Percentiles rank a stretch among this genome's conserved stretches.
Conservation (phyloP, 139 green algal species). For the Coelastrella sp. region DNA sequence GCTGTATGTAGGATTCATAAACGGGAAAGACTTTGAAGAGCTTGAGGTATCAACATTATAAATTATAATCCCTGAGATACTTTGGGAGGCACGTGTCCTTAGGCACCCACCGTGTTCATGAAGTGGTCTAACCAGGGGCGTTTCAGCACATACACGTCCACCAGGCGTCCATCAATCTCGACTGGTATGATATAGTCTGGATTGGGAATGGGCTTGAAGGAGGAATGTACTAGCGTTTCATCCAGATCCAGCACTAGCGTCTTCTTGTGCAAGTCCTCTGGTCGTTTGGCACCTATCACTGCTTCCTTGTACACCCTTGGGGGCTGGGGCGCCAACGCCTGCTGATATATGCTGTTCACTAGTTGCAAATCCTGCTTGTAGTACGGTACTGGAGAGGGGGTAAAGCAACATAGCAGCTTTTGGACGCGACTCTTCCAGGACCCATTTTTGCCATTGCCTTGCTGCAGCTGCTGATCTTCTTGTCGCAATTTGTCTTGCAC, state of each 20-base stretch:
- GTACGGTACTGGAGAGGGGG: background rate
- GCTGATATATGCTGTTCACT: background rate
- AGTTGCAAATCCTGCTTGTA: slow-evolving; percentile 11
- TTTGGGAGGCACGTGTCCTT: background rate
- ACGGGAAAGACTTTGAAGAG: too few species aligned
- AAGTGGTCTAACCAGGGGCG: slow-evolving; percentile 95
- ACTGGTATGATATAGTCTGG: slow-evolving; percentile 96
- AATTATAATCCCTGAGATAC: too few species aligned
- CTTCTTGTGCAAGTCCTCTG: slow-evolving; percentile 79
- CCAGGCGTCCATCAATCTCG: slow-evolving; percentile 84
- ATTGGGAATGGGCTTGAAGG: slow-evolving; percentile 91
- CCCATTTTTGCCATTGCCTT: background rate
- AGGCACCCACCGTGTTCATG: slow-evolving; percentile 71
- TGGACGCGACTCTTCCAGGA: slow-evolving; percentile 17
- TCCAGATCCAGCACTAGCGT: slow-evolving; percentile 96
- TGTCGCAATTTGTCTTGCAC: background rate
- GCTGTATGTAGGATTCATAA: background rate
- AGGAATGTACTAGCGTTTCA: slow-evolving; percentile 98
- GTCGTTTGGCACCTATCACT: slow-evolving; percentile 49
- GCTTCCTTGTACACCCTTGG: slow-evolving; percentile 26
- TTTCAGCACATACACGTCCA: slow-evolving; percentile 97
- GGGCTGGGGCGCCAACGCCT: background rate
- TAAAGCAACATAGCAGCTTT: slow-evolving; percentile 39
- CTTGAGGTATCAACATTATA: too few species aligned
- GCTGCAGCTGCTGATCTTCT: background rate